Evolutionary conservation across 106 monocot genomes (phyloP), one percentile per base, ranked within the genome.

Genomic region (Ottelia alismoides): DNA sequence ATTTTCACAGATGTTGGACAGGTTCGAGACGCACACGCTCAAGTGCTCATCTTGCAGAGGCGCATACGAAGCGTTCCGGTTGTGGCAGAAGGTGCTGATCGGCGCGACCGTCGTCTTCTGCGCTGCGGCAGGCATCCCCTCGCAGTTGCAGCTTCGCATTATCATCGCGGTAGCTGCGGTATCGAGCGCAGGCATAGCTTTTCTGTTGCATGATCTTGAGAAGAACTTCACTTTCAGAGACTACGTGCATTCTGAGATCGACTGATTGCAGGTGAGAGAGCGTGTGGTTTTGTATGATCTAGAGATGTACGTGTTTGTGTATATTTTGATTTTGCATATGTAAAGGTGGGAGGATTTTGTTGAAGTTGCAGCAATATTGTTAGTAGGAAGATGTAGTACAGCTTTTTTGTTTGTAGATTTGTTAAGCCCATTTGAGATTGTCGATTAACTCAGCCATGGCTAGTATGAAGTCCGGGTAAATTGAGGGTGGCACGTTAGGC

Each of bases 201-300:
- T 84, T 62, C 50, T 71, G 24, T 53, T 88, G 28, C 81, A 84
- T 66, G 74, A 79, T 25, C 66, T 72, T 30, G 57, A 96, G 64
- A 96, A 78, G 65, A 84, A 96, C 58, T 96, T 96, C 45, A 63
- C 69, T 14, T 96, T 81, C 58, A 74, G 78, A 19, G 94, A 96
- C 60, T 88, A 96, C 48, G 84, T 96, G 17, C 94, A 96, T 63
- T 75, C 88, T 11, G 78, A 96, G 52, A 96, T 96, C 46, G 94
- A 94, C 45, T 93, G 23, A n/a, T n/a, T n/a, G n/a, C n/a, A n/a
- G n/a, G n/a, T n/a, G n/a, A n/a, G n/a, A n/a, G n/a, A n/a, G n/a
- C n/a, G n/a, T n/a, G n/a, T n/a, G n/a, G n/a, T n/a, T n/a, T n/a
- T n/a, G n/a, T n/a, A n/a, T n/a, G n/a, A n/a, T n/a, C n/a, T n/a